Evolutionary conservation across 2,329 filamentous ascomycete species (phyloP).

Genomic region (Arachnopeziza araneosa): DNA sequence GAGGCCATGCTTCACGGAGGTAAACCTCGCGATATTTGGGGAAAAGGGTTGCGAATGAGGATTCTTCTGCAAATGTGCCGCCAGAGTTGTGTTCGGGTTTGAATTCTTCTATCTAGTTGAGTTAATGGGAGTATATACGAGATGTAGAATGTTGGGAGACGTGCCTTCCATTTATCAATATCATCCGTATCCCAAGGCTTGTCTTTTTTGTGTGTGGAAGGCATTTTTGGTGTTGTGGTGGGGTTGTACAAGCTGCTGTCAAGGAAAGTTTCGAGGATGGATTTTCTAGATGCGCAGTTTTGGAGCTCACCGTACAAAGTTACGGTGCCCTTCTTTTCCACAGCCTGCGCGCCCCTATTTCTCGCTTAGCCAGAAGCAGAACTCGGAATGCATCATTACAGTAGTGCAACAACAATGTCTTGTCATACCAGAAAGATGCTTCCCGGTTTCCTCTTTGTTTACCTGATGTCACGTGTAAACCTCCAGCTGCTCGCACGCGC

Average conservation of each 20-base stretch:
- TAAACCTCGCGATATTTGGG: conserved; percentile 97
- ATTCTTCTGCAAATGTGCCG: conserved; percentile 88
- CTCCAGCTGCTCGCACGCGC: background rate
- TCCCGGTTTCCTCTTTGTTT: too few relatives aligned
- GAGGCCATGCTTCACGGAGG: conserved; percentile 85
- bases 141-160: background rate
- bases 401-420: too few relatives aligned
- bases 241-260: conserved; percentile 4
- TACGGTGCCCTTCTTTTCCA: background rate
- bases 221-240: conserved; percentile 49
- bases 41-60: conserved; percentile 80
- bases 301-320: background rate
- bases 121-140: conserved; percentile 1
- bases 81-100: conserved; percentile 77
- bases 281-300: conserved; percentile 1
- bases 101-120: conserved; percentile 66
- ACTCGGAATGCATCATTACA: too few relatives aligned
- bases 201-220: conserved; percentile 81
- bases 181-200: conserved; percentile 97
- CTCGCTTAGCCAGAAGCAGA: background rate
- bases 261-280: background rate
- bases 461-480: background rate
- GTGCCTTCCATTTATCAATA: conserved; percentile 90
- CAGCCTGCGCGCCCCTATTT: background rate
- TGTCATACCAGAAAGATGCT: too few relatives aligned